Percentiles rank a stretch among this genome's conserved stretches.
Conservation (phyloP, 495 filamentous ascomycete genomes). For the Penicillium manginii region DNA sequence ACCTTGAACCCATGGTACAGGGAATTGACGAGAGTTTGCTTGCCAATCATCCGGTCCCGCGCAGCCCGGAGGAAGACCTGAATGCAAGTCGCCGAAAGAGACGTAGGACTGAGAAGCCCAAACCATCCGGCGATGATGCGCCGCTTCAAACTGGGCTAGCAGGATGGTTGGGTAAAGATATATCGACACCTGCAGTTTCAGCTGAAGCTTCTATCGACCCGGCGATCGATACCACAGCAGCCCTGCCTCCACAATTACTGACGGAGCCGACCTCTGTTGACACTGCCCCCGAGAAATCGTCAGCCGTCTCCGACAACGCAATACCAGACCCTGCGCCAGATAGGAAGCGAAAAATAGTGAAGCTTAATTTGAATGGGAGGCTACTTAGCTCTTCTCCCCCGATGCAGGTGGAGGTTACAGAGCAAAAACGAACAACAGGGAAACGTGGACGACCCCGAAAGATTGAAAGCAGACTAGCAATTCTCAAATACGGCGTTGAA, state of each 20-base stretch:
- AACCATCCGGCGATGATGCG: conserved; percentile 9
- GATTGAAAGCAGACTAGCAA: conserved; percentile 36
- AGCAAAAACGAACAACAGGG: conserved; percentile 28
- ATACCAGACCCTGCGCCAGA: background rate
- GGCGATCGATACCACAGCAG: background rate
- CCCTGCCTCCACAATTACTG: background rate
- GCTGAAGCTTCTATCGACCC: background rate
- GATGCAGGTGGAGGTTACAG: conserved; percentile 26
- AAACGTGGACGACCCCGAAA: conserved; percentile 30
- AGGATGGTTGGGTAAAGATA: conserved; percentile 25
- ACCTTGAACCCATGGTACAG: background rate
- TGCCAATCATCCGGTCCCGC: background rate
- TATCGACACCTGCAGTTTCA: background rate
- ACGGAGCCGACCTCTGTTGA: background rate
- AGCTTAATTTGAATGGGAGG: conserved; percentile 59
- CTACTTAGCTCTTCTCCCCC: conserved; percentile 54
- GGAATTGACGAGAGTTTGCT: background rate
- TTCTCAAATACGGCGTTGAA: conserved; percentile 48
- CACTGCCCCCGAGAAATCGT: background rate
- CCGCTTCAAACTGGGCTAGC: conserved; percentile 18
- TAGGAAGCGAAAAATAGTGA: conserved; percentile 51
- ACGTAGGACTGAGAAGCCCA: conserved; percentile 50
- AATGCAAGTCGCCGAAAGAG: conserved; percentile 53
- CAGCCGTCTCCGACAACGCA: background rate
- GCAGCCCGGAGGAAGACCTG: conserved; percentile 41